Percentiles rank a stretch among this genome's conserved stretches.
phyloP scores from a whole-genome alignment of 495 filamentous ascomycete genomes.

The Xanthoparmelia taractica region DNA sequence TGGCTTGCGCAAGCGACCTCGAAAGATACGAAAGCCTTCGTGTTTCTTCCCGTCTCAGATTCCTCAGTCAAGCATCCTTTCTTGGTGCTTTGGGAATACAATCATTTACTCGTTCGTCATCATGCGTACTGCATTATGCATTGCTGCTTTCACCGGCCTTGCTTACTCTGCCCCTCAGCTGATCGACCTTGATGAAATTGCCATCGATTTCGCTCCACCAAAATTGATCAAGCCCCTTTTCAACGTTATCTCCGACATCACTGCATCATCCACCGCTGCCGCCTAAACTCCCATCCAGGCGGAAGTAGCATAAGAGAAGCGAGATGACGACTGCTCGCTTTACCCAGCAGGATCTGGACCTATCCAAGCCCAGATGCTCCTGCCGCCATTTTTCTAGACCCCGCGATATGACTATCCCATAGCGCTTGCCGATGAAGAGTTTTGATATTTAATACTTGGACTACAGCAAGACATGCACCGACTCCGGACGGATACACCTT shows the following conservation, averaged over 20 bases:
- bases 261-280: not conserved
- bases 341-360: slow-evolving; percentile 1
- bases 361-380: not conserved
- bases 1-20: too few relatives aligned
- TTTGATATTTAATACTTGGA: not conserved
- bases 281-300: not conserved
- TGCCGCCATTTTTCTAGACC: not conserved
- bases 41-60: not conserved
- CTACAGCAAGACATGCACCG: not conserved
- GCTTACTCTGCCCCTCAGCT: not conserved
- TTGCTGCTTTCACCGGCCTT: not conserved
- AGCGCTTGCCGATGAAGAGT: slow-evolving; percentile 8
- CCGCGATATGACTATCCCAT: not conserved
- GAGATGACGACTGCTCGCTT: slow-evolving; percentile 3
- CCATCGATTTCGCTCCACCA: not conserved
- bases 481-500: slow-evolving; percentile 34
- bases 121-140: not conserved
- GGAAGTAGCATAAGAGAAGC: not conserved
- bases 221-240: not conserved
- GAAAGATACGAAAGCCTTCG: not conserved
- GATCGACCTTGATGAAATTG: not conserved
- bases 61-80: not conserved
- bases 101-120: not conserved
- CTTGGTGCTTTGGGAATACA: not conserved
- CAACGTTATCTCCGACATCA: not conserved